Base-by-base conservation (phyloP, 345 rosid species). In the Brassica juncea region DNA sequence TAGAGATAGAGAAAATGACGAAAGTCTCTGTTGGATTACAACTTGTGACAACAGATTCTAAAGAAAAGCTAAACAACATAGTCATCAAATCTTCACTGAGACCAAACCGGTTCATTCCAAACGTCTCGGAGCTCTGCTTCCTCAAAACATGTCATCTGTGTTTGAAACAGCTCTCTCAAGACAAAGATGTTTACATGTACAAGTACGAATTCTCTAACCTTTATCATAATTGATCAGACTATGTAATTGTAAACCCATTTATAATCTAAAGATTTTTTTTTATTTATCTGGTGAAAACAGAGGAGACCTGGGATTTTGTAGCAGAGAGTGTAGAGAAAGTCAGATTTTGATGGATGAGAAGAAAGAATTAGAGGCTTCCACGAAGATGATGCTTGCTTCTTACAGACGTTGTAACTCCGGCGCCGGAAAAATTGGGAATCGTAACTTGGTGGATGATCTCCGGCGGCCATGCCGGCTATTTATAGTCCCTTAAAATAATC, bases 111-210 rank as follows among this genome's bases (percentile, higher is more conserved):
- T 81, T 68, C 6, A 27, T 10, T 19, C 77, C 77, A 27, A 76
- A 30, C 59, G 59, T 25, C 58, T 61, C 79, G 11, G 63, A 82
- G 28, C 81, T 66, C 34, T 87, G 88, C 82, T 87, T 71, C 66
- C 90, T 88, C 85, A 86, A 85, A 70, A 77, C 89, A 2, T 93
- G 98, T 60, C 82, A 64, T 44, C 83, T 89, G 4, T 93, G 98
- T 81, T 47, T 21, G 74, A 86, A 86, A 80, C 84, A 82, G 3
- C 80, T 93, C 57, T 77, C 72, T 31, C 85, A 75, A 0, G 85
- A 88, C 84, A 86, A 87, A 81, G 95, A 93, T 72, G 80, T 93
- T 27, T 93, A 89, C 88, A 93, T 91, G 95, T 93, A 93, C 86
- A 90, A 89, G 98, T 91, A 80, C 54, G 1, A 8, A 16, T 8